These are phyloP conservation scores for Camelina laxa DNA, from an alignment of 345 rosid genomes.

Conservation along the genomic window DNA sequence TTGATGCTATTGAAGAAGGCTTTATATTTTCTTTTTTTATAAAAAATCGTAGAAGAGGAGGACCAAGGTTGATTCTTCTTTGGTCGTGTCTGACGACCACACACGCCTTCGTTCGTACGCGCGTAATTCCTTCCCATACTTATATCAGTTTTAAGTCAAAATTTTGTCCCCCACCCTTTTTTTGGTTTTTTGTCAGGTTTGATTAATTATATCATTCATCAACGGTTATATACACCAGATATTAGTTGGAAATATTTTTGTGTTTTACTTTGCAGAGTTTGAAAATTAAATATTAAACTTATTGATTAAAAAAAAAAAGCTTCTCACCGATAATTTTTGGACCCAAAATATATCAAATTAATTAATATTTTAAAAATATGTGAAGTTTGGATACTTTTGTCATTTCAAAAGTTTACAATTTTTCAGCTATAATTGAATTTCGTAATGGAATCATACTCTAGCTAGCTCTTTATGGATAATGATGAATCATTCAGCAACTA, in stretches of 20 bases:
- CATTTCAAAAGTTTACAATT: too few relatives aligned
- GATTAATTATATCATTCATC: background rate
- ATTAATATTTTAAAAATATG: too few relatives aligned
- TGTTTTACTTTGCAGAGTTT: background rate
- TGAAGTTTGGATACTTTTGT: too few relatives aligned
- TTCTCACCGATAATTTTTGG: too few relatives aligned
- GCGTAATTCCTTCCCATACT: background rate
- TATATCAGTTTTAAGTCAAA: slow-evolving; percentile 26
- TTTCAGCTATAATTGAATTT: too few relatives aligned
- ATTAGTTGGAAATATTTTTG: background rate
- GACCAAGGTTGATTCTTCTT: slow-evolving; percentile 14
- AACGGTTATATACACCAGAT: slow-evolving; percentile 4
- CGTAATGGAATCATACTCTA: too few relatives aligned
- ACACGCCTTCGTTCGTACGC: slow-evolving; percentile 3
- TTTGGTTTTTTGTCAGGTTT: background rate
- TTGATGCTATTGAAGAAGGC: background rate
- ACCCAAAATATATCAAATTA: too few relatives aligned
- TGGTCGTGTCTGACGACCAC: slow-evolving; percentile 16
- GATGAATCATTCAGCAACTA: background rate
- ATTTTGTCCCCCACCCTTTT: background rate
- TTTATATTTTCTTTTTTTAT: too few relatives aligned
- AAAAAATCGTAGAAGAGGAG: slow-evolving; percentile 5
- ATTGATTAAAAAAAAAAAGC: too few relatives aligned
- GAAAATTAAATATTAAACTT: background rate
- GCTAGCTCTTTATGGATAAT: too few relatives aligned